A percentile compares a stretch with the other conserved stretches of the same genome.
These are phyloP conservation scores for Diplotaxis tenuifolia DNA, from an alignment of 345 rosid genomes.

Conservation along the genomic window DNA sequence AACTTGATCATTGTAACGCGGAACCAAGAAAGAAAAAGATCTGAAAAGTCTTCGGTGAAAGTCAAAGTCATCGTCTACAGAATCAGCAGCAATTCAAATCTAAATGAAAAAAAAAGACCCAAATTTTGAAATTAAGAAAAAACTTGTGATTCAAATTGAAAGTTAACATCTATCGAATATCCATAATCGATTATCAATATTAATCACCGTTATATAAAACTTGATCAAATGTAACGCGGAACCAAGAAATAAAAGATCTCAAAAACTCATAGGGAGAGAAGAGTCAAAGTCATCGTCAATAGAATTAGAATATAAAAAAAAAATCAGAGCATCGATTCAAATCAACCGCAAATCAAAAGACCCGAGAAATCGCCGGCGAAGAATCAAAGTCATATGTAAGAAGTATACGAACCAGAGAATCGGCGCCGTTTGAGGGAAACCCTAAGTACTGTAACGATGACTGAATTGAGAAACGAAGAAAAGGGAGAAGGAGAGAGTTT, in stretches of 20 bases:
- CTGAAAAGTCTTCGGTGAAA: no score
- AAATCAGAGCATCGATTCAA: constrained; percentile 3
- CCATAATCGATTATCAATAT: no score
- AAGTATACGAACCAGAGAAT: constrained; percentile 24
- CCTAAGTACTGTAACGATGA: not conserved
- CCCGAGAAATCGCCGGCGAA: constrained; percentile 7
- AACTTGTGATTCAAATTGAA: no score
- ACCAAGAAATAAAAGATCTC: not conserved
- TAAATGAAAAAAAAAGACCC: no score
- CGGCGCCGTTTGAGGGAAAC: constrained; percentile 9
- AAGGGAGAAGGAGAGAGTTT: not conserved
- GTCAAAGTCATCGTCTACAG: no score
- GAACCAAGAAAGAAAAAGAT: no score
- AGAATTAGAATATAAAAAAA: not conserved
- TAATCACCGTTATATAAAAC: not conserved
- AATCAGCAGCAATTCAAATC: no score
- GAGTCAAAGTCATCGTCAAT: constrained; percentile 9
- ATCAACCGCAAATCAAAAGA: not conserved
- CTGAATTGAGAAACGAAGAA: not conserved
- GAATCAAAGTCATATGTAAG: not conserved
- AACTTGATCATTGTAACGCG: no score
- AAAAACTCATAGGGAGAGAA: constrained; percentile 1
- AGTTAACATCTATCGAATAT: no score
- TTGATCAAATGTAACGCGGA: not conserved
- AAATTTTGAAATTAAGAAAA: not conserved